Base-by-base conservation (phyloP, 2,329 filamentous ascomycete genomes). In the Bipolaris gigantea region DNA sequence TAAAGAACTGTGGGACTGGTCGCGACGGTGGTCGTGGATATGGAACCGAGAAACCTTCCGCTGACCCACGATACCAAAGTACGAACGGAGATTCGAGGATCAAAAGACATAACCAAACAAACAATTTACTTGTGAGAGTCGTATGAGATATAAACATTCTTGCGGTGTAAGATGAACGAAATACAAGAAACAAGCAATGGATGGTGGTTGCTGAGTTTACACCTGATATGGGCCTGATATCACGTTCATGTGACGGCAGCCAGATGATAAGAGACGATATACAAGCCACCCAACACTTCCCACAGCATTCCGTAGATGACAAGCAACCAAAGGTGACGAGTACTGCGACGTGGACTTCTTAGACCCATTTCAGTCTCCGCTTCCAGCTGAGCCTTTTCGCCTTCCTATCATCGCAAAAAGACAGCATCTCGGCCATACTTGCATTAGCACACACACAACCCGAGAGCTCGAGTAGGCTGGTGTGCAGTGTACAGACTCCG, bases 1-100 rank as follows among this genome's bases (percentile, higher is more conserved):
- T 47, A 23, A 57, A 32, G 39, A 65, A 61, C 27, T 61, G 60
- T 13, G 56, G 45, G 16, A 41, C 46, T 16, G 42, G 43, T 15
- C 27, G 40, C 27, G 45, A 21, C 16, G 48, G 39, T 9, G 51
- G 59, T 25, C 59, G 42, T 23, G 46, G 18, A 32, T 62, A 60
- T 4, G 60, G 48, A 10, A 57, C 48, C 0, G 59, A 54, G 9
- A 59, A 39, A 23, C 39, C 38, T 16, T 51, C 32, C 7, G 55
- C 13, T 6, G 49, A 35, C 4, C 41, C 36, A 27, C 38, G 43
- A 19, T 56, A 44, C 51, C 49, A 60, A 15, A 61, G 45, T 11
- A 60, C n/a, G 10, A 49, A 32, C 4, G 55, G 47, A 15, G 57
- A 30, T 19, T 36, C 33, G 15, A 60, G 34, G 11, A 54, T 33